Base-by-base conservation (phyloP, 352 stramenopile species). In the Thalassiosira exigua region DNA sequence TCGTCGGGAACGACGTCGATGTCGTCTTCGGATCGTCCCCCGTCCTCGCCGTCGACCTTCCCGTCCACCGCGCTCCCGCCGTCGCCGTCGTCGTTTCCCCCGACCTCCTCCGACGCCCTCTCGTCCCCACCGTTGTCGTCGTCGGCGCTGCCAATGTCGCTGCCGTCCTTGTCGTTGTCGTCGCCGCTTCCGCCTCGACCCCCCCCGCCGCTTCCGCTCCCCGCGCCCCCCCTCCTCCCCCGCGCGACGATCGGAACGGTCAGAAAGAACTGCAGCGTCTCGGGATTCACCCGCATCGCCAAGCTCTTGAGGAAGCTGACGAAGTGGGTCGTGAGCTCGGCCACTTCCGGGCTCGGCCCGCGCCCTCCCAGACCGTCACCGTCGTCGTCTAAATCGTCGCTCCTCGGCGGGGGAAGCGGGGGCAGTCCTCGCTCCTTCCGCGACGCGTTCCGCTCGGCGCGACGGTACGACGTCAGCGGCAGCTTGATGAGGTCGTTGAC, bases 221-320 rank as follows among this genome's bases (percentile, higher is more conserved):
- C n/a, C 1, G 0, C 26, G 33, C 21, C 26, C 4, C n/a, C 22
- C 3, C 21, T 26, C 1, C 1, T 12, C 11, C 29, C 19, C 3
- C 54, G 24, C 33, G 11, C 54, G 39, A 2, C 26, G n/a, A 65
- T 19, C 1, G 86, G 82, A 77, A 90, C 91, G 26, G 71, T 85
- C n/a, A 94, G 70, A 69, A 88, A 94, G 67, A 94, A 94, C 58
- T 94, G 89, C 42, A 94, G 68, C 4, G 89, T 94, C 68, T 94
- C 86, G 0, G 73, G 50, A 81, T 91, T 92, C 66, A 94, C 88
- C 62, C 86, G 74, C 84, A 94, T 83, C 21, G 85, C 86, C 52
- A 94, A 69, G 46, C 84, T 91, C 56, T 94, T 94, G 1, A 94
- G 70, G 78, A 94, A 92, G 4, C 69, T 85, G 12, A 94, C 83